Evolutionary conservation across 352 stramenopile genomes (phyloP).

Genomic region (Phytophthora agathidicida): DNA sequence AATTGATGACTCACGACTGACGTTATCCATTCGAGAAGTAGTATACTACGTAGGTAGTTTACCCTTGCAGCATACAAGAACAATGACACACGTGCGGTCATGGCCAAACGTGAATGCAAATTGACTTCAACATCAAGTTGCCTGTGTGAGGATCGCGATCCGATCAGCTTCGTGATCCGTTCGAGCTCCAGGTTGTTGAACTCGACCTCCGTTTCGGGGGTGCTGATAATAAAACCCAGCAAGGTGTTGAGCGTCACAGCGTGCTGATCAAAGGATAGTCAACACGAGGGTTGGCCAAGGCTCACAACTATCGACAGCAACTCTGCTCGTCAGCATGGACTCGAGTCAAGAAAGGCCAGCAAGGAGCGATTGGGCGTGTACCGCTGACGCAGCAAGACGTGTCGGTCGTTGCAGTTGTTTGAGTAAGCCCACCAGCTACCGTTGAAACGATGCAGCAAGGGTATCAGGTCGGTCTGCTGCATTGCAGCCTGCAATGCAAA

Average conservation of each 20-base stretch:
- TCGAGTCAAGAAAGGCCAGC: conserved; percentile 12
- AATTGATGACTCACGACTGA: no score
- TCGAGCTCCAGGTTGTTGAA: no score
- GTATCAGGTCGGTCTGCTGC: conserved; percentile 13
- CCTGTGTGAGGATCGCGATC: not conserved
- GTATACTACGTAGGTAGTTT: no score
- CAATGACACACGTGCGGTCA: no score
- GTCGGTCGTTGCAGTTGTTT: conserved; percentile 4
- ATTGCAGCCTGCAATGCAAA: conserved; percentile 2
- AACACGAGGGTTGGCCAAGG: conserved; percentile 2
- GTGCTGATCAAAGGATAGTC: conserved; percentile 4
- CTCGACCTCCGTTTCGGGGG: conserved; percentile 9
- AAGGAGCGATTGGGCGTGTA: conserved; percentile 17
- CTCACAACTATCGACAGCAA: not conserved
- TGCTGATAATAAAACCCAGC: conserved; percentile 5
- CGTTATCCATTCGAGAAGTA: no score
- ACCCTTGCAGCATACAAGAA: no score
- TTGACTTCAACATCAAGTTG: conserved; percentile 1
- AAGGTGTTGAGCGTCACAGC: conserved; percentile 3
- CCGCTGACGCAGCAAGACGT: conserved; percentile 26
- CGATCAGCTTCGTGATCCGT: no score
- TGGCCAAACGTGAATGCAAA: no score
- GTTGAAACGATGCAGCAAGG: conserved; percentile 10
- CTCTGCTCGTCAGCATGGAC: conserved; percentile 1
- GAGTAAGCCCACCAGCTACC: conserved; percentile 6